A percentile compares a stretch with the other conserved stretches of the same genome.
Evolutionary conservation across 352 stramenopile species (phyloP).

Genomic region (Globisporangium abappressorium): DNA sequence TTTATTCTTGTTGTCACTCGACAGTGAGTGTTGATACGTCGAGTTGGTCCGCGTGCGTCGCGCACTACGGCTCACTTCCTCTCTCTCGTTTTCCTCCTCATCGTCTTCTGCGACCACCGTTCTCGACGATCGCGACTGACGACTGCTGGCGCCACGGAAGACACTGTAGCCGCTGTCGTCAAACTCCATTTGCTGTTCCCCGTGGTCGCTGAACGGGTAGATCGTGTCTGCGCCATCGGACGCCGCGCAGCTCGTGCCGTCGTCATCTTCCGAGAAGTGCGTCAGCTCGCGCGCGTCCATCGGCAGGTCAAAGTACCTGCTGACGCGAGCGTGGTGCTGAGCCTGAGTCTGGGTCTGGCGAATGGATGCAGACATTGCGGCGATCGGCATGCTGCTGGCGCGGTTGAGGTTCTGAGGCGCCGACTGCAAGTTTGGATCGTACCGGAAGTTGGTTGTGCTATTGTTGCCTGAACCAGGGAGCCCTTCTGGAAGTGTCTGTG

Average conservation of each 20-base stretch:
- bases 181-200: neutral
- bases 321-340: conserved; percentile 2
- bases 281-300: conserved; percentile 17
- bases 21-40: neutral
- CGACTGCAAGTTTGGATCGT: neutral
- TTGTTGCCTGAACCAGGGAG: neutral
- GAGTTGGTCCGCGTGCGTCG: neutral
- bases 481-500: neutral
- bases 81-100: conserved; percentile 1
- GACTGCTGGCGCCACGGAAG: neutral
- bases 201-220: neutral
- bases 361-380: neutral
- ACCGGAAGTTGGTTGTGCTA: neutral
- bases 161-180: neutral
- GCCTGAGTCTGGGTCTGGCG: neutral
- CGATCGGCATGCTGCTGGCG: neutral
- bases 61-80: neutral
- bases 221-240: conserved; percentile 4
- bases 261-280: conserved; percentile 5
- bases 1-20: neutral
- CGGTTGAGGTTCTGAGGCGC: neutral
- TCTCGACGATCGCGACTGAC: conserved; percentile 6
- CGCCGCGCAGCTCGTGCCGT: neutral
- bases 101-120: neutral
- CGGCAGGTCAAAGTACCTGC: conserved; percentile 16